Base-by-base conservation (phyloP, 2,329 filamentous ascomycete species). In the Colletotrichum sp. region DNA sequence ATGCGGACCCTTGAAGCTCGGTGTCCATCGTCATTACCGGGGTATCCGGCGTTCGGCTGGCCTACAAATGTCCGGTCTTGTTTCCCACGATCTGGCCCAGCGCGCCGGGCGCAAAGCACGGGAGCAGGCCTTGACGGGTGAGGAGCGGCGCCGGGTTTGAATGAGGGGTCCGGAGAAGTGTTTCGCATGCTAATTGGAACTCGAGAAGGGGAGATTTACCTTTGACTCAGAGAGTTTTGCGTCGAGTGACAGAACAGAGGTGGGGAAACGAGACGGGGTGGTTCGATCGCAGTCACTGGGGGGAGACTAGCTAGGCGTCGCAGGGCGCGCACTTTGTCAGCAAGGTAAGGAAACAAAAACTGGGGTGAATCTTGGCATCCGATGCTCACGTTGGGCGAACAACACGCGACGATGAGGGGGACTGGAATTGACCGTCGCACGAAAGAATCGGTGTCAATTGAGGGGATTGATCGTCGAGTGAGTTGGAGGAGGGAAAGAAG, bases 1-100 rank as follows among this genome's bases (percentile, higher is more conserved):
- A 28, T 22, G 32, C 58, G 52, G 48, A 60, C 48, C 58, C 56
- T 39, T 58, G 34, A 25, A 68, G 43, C 52, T 64, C 58, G 56
- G 43, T 52, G 70, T 27, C 58, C 64, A 76, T 74, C 64, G 58
- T 76, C 58, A 74, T 74, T 61, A 16, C 74, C 65, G 74, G 70
- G 65, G 58, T 65, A 76, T 74, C 74, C 74, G 74, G 58, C 74
- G 32, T 73, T 69, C 18, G 58, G 55, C 25, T 36, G 43, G 43
- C 32, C 32, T 48, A 61, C 30, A 43, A 58, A 65, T 60, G 43
- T 69, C 58, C 64, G 52, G 56, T 48, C 55, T n/a, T 64, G 48
- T 56, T 39, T 52, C 48, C 22, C 28, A 55, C 13, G 36, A 6
- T 32, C 28, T 39, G n/a, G 22, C 36, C 61, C 25, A 39, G 61